Conservation (phyloP, 1,139 yeast genomes). For the Taphrina sp. region DNA sequence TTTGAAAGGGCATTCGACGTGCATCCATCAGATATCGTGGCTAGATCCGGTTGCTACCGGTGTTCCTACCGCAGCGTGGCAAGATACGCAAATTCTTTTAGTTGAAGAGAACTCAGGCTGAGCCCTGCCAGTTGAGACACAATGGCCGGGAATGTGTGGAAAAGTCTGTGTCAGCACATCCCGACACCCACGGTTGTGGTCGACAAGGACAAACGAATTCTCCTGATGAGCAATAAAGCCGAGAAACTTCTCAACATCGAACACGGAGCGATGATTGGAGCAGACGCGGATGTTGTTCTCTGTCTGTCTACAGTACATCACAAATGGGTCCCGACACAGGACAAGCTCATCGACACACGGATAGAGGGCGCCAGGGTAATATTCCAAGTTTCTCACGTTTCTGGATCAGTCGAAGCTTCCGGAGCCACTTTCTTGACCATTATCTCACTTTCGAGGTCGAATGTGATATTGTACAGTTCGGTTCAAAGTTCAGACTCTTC, state of each 20-base stretch:
- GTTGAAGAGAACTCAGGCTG: too few relatives aligned
- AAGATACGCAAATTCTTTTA: too few relatives aligned
- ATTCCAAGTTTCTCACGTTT: constrained; percentile 5
- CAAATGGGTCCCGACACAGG: constrained; percentile 6
- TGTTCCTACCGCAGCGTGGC: too few relatives aligned
- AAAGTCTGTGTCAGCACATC: constrained; percentile 1
- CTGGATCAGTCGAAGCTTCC: background rate
- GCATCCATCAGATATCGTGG: too few relatives aligned
- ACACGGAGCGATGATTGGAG: background rate
- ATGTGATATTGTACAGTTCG: background rate
- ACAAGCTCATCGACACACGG: constrained; percentile 19
- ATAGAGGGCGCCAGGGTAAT: constrained; percentile 4
- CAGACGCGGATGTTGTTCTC: constrained; percentile 1
- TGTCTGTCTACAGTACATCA: constrained; percentile 2
- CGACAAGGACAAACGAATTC: background rate
- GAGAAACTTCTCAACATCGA: background rate
- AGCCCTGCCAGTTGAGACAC: too few relatives aligned
- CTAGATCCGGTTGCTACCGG: too few relatives aligned
- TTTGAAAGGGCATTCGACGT: too few relatives aligned
- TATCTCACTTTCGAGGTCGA: background rate
- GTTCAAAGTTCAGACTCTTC: background rate
- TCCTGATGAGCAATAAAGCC: constrained; percentile 19
- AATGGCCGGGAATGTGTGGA: too few relatives aligned
- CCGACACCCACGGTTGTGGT: constrained; percentile 19
- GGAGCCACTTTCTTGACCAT: constrained; percentile 10